phyloP scores from a whole-genome alignment of 805 yeast genomes.

The Yamadazyma insecticola region DNA sequence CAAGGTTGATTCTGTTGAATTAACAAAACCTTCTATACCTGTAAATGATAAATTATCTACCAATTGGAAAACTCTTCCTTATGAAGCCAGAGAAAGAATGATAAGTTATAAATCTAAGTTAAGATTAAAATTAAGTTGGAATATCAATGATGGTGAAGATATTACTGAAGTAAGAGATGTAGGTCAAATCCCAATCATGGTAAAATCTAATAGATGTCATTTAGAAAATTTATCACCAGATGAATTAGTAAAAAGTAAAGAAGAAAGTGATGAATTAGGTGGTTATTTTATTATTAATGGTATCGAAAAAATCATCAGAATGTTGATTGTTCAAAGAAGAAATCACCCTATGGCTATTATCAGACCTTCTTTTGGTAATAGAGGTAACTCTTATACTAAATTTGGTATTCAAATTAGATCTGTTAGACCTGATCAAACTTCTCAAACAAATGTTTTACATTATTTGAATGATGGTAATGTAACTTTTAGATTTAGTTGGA shows the following conservation, averaged over 20 bases:
- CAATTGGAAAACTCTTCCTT: slow-evolving; percentile 76
- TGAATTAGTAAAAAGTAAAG: slow-evolving; percentile 71
- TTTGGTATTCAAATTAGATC: slow-evolving; percentile 92
- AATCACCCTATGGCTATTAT: slow-evolving; percentile 97
- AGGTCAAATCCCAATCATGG: slow-evolving; percentile 89
- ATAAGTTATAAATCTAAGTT: slow-evolving; percentile 75
- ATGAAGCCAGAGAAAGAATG: slow-evolving; percentile 84
- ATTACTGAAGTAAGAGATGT: slow-evolving; percentile 79
- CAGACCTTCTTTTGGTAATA: slow-evolving; percentile 88
- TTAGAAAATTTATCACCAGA: slow-evolving; percentile 78
- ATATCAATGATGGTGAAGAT: slow-evolving; percentile 84
- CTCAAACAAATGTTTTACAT: slow-evolving; percentile 96
- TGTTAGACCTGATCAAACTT: slow-evolving; percentile 95
- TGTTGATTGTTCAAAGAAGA: slow-evolving; percentile 96
- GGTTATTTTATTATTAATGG: slow-evolving; percentile 97
- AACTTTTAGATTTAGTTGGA: slow-evolving; percentile 95
- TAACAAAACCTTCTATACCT: slow-evolving; percentile 79
- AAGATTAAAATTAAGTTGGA: slow-evolving; percentile 75
- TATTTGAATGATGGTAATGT: slow-evolving; percentile 94
- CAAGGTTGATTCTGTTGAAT: slow-evolving; percentile 84
- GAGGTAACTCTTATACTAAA: slow-evolving; percentile 86
- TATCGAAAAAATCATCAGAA: slow-evolving; percentile 91
- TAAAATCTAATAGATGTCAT: slow-evolving; percentile 88
- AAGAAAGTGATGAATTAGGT: slow-evolving; percentile 93
- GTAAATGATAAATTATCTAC: slow-evolving; percentile 66